These are phyloP conservation scores for Blastomyces silverae DNA, from an alignment of 2,329 filamentous ascomycete species.

Conservation along the genomic window DNA sequence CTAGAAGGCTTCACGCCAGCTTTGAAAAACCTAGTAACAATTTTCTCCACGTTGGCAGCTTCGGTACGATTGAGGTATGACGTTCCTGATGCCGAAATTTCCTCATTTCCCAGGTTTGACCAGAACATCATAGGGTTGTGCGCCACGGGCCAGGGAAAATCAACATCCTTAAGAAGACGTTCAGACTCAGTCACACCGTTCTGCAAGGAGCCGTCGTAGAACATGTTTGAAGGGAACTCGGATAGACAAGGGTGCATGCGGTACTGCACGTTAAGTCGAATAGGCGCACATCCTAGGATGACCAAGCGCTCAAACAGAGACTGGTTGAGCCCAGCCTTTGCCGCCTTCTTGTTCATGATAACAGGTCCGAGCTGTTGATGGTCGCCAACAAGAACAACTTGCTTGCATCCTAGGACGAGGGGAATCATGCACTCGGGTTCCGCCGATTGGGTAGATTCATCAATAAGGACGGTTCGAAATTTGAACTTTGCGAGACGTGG, in stretches of 20 bases:
- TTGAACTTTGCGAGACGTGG: constrained; percentile 94
- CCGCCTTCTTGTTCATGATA: constrained; percentile 99
- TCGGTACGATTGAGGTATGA: constrained; percentile 98
- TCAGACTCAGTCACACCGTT: constrained; percentile 91
- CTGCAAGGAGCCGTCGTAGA: constrained; percentile 94
- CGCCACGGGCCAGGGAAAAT: constrained; percentile 93
- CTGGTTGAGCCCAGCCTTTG: constrained; percentile 94
- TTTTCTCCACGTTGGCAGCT: constrained; percentile 95
- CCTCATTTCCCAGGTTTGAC: constrained; percentile 95
- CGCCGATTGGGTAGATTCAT: constrained; percentile 96
- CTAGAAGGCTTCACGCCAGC: constrained; percentile 88
- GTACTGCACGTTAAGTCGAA: constrained; percentile 93
- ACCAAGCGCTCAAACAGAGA: constrained; percentile 97
- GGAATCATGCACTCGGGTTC: constrained; percentile 99
- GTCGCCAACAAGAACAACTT: constrained; percentile 96
- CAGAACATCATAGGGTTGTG: constrained; percentile 99
- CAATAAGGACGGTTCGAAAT: constrained; percentile 95
- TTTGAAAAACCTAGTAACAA: constrained; percentile 97
- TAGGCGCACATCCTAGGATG: constrained; percentile 81
- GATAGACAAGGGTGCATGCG: constrained; percentile 98
- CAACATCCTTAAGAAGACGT: constrained; percentile 82
- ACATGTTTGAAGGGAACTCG: constrained; percentile 98
- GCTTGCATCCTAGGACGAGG: constrained; percentile 92
- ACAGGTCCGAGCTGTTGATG: constrained; percentile 97
- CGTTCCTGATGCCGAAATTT: constrained; percentile 95